Conservation (phyloP, 495 filamentous ascomycete species). For the Tuber borchii region DNA sequence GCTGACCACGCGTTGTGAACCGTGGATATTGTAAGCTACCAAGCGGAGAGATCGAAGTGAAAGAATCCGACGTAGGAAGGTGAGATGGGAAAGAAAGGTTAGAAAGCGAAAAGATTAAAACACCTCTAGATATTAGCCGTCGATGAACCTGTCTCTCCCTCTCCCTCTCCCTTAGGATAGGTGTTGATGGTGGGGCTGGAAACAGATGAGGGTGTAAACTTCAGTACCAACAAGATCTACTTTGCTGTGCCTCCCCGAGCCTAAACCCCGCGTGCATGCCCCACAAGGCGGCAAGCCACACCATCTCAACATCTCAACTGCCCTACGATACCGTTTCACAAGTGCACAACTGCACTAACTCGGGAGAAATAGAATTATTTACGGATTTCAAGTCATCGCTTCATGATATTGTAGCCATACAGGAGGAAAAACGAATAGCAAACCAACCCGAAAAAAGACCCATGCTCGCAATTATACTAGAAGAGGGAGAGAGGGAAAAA, state of each 20-base stretch:
- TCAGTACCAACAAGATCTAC: background rate
- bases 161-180: background rate
- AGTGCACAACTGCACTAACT: background rate
- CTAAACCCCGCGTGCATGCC: background rate
- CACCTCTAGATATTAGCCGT: background rate
- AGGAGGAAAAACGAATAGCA: slow-evolving; percentile 3
- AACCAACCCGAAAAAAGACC: slow-evolving; percentile 18
- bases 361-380: background rate
- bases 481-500: background rate
- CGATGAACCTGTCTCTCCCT: background rate
- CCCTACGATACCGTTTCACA: background rate
- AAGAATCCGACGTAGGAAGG: background rate
- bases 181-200: background rate
- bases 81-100: background rate
- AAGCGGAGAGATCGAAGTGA: background rate
- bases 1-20: background rate
- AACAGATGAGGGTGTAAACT: background rate
- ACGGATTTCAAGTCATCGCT: slow-evolving; percentile 10
- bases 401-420: slow-evolving; percentile 26
- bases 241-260: background rate
- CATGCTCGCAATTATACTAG: slow-evolving; percentile 9
- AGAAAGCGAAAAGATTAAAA: background rate
- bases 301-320: background rate
- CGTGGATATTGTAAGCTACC: background rate
- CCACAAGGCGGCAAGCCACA: background rate